Evolutionary conservation across 495 filamentous ascomycete genomes (phyloP).

Genomic region (Xylaria castorea): DNA sequence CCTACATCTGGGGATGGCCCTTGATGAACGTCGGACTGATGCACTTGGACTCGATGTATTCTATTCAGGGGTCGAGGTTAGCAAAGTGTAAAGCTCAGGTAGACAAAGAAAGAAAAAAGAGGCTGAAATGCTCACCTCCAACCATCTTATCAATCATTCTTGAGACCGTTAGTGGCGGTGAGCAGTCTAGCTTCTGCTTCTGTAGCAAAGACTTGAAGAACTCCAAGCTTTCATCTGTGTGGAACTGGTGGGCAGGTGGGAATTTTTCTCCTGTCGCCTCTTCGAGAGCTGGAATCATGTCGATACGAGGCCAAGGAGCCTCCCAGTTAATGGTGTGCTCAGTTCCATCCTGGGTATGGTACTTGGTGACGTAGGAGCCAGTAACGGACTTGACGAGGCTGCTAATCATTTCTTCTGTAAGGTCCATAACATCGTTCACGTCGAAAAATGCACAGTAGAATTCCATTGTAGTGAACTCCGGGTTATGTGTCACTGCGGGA

Average conservation of each 20-base stretch:
- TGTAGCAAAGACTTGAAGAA: slow-evolving; percentile 85
- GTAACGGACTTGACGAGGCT: slow-evolving; percentile 90
- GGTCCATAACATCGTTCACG: slow-evolving; percentile 87
- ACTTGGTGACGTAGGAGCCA: slow-evolving; percentile 82
- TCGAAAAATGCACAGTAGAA: slow-evolving; percentile 98
- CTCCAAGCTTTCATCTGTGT: slow-evolving; percentile 84
- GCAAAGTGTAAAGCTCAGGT: neutral
- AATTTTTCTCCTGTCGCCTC: slow-evolving; percentile 90
- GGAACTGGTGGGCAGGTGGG: slow-evolving; percentile 84
- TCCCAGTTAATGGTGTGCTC: slow-evolving; percentile 93
- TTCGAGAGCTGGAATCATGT: slow-evolving; percentile 97
- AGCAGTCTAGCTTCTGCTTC: slow-evolving; percentile 90
- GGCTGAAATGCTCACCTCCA: slow-evolving; percentile 47
- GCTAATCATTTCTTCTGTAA: slow-evolving; percentile 94
- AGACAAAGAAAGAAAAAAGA: neutral
- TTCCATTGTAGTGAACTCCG: slow-evolving; percentile 96
- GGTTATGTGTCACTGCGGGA: slow-evolving; percentile 81
- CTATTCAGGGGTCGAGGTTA: slow-evolving; percentile 36
- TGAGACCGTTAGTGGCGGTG: slow-evolving; percentile 90
- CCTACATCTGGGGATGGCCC: slow-evolving; percentile 46
- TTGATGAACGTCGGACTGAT: slow-evolving; percentile 97
- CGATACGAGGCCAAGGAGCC: slow-evolving; percentile 87
- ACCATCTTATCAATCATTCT: slow-evolving; percentile 97
- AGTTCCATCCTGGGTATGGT: slow-evolving; percentile 81
- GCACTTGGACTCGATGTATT: slow-evolving; percentile 93